Evolutionary conservation across 345 rosid species (phyloP), one percentile per base, ranked within the genome.

Genomic region (Streptanthus diversifolius): DNA sequence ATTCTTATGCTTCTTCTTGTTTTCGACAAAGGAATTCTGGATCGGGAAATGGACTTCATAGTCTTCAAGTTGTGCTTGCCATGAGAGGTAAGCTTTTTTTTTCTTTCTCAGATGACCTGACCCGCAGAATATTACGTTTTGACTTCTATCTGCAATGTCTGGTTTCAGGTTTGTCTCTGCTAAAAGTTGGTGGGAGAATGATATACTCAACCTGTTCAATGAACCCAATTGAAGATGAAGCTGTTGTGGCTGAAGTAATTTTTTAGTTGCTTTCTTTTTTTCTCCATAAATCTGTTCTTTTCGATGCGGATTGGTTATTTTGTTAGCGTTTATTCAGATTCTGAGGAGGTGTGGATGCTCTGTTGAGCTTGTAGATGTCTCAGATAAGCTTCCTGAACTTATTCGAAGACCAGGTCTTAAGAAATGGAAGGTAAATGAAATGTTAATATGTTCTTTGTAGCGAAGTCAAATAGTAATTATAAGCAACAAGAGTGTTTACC

Each of bases 191-290:
- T 75, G 99, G 99, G 61, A 88, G 89, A 85, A 91, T 95, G 92
- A 89, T 95, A 70, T 95, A 95, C 84, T 95, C 97, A 3, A 91
- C 99, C 56, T 95, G 97, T 77, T 90, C 97, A n/a, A 88, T 91
- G 97, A 91, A 95, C 82, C 97, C 97, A 70, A 86, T 95, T 53
- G 97, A 95, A 83, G 73, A 95, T 78, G 99, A 95, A 82, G 99
- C 98, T 43, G 99, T 95, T 78, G 95, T 95, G 80, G 89, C 96
- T 71, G 95, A 90, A 87, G 99, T 91, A 84, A 75, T 14, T 36
- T 48, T 14, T 45, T 17, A 25, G 48, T 56, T 65, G 27, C 14
- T 67, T 52, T 41, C 9, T 21, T 0, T 58, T 47, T 29, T 49
- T 71, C 12, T 24, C 19, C 33, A 1, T n/a, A 32, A 0, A 27